A percentile compares a stretch with the other conserved stretches of the same genome.
Conservation (phyloP, 192 early-diverging fungal species). For the Backusella sp. region DNA sequence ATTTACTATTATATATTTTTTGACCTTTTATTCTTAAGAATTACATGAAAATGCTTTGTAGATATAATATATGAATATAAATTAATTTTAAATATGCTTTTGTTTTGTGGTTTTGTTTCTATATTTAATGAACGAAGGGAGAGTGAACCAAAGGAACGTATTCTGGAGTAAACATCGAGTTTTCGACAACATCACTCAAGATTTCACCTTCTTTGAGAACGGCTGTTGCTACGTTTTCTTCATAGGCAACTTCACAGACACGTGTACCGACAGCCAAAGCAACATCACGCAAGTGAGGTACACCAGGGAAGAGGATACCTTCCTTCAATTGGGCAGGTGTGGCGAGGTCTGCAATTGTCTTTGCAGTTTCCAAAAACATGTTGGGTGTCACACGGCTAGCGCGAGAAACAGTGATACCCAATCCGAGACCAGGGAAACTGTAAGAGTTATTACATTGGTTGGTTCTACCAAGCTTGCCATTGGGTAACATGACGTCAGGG, state of each 20-base stretch:
- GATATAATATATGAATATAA: neutral
- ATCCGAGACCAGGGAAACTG: conserved; percentile 46
- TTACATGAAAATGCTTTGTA: neutral
- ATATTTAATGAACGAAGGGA: conserved; percentile 8
- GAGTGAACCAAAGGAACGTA: conserved; percentile 45
- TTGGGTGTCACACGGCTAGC: conserved; percentile 47
- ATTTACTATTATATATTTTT: neutral
- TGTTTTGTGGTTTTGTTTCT: neutral
- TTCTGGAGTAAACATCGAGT: conserved; percentile 52
- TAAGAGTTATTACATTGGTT: conserved; percentile 59
- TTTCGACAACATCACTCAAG: conserved; percentile 45
- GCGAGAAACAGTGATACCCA: conserved; percentile 50
- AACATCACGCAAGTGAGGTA: conserved; percentile 43
- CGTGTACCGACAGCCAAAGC: conserved; percentile 45
- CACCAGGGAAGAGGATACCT: conserved; percentile 52
- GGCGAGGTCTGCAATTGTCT: conserved; percentile 51
- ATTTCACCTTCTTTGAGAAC: conserved; percentile 40
- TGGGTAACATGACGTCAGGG: conserved; percentile 43
- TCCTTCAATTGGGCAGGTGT: conserved; percentile 47
- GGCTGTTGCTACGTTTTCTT: conserved; percentile 46
- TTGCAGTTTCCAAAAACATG: conserved; percentile 56
- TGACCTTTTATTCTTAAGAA: neutral
- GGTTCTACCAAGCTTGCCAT: conserved; percentile 42
- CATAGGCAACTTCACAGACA: conserved; percentile 54
- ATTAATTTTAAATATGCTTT: conserved; percentile 7